These are phyloP conservation scores for Podospora pseudopauciseta DNA, from an alignment of 495 filamentous ascomycete genomes.

Conservation along the genomic window DNA sequence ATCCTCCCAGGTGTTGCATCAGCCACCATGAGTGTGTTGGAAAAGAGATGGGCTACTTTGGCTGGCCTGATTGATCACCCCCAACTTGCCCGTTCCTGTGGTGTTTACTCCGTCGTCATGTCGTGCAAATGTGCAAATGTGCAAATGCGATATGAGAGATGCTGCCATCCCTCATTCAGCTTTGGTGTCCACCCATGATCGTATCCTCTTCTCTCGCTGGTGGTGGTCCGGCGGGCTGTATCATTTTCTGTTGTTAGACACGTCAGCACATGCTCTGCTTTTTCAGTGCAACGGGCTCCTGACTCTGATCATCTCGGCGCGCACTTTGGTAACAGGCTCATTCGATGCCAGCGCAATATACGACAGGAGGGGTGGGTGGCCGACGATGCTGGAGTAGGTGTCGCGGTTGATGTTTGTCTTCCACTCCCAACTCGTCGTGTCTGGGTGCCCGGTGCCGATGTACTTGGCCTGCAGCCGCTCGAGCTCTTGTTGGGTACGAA, in stretches of 20 bases:
- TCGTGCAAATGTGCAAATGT: background rate
- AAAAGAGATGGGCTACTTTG: background rate
- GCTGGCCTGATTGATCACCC: background rate
- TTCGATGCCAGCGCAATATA: constrained; percentile 90
- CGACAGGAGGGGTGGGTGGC: constrained; percentile 82
- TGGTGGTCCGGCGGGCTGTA: constrained; percentile 81
- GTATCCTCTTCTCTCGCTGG: constrained; percentile 43
- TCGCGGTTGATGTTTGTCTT: constrained; percentile 85
- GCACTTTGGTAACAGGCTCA: constrained; percentile 70
- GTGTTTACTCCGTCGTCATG: background rate
- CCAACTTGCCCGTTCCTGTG: background rate
- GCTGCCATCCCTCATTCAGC: background rate
- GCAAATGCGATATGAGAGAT: background rate
- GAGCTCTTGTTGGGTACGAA: constrained; percentile 94
- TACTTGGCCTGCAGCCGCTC: constrained; percentile 92
- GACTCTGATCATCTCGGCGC: constrained; percentile 72
- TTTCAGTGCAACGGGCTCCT: background rate
- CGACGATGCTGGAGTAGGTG: constrained; percentile 76
- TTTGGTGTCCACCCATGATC: background rate
- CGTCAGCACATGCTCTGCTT: background rate
- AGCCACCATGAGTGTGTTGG: background rate
- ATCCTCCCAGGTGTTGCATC: background rate
- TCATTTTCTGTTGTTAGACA: constrained; percentile 63
- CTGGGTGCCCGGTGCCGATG: constrained; percentile 95
- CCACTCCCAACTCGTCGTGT: constrained; percentile 97